Conservation (phyloP, 768 basidiomycete genomes). For the Imleria badia region DNA sequence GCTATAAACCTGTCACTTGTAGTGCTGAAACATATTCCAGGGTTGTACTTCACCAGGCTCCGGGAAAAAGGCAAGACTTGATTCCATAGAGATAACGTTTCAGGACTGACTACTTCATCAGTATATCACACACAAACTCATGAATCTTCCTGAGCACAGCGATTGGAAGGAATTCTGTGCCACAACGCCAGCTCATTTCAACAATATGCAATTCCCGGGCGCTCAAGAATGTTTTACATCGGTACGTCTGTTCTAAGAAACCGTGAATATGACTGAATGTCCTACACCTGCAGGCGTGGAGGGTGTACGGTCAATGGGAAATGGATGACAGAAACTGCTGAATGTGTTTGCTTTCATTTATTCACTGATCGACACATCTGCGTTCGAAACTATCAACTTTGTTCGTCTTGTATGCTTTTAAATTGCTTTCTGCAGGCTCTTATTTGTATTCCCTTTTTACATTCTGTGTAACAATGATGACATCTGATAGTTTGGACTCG, state of each 20-base stretch:
- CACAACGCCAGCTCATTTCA: constrained; percentile 32
- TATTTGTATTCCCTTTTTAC: background rate
- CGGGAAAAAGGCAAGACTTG: constrained; percentile 14
- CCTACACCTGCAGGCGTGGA: constrained; percentile 10
- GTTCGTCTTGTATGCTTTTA: background rate
- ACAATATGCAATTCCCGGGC: constrained; percentile 21
- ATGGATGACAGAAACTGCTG: constrained; percentile 20
- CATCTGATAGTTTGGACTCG: background rate
- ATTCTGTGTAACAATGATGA: background rate
- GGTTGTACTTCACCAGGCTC: constrained; percentile 27
- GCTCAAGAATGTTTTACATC: constrained; percentile 16
- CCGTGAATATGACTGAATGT: background rate
- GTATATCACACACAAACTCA: constrained; percentile 28
- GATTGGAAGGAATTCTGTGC: constrained; percentile 36
- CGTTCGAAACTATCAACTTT: background rate
- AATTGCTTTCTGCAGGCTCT: background rate
- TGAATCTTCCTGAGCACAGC: constrained; percentile 21
- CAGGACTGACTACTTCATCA: constrained; percentile 8
- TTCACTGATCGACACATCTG: background rate
- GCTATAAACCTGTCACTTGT: background rate
- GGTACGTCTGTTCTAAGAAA: constrained; percentile 1
- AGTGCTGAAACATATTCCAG: constrained; percentile 7
- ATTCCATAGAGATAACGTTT: background rate
- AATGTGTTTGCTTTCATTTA: background rate
- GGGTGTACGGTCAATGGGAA: constrained; percentile 30